Conservation (phyloP, 805 yeast species). For the Yarrowia sp. region DNA sequence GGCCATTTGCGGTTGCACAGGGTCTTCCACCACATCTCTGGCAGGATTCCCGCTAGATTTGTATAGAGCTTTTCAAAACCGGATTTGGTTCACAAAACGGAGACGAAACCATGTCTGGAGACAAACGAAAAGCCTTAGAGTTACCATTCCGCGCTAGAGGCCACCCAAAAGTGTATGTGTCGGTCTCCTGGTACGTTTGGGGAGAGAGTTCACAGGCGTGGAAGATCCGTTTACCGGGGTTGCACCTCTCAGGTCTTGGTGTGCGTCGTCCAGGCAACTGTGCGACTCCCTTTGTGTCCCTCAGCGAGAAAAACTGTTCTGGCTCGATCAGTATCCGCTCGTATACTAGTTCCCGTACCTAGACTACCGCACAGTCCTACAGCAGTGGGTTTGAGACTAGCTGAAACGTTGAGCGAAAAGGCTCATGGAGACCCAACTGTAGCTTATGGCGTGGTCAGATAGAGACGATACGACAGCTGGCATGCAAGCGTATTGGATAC, state of each 20-base stretch:
- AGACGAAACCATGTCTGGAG: background rate
- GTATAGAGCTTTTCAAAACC: background rate
- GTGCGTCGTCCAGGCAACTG: no score
- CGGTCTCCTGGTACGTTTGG: slow-evolving; percentile 18
- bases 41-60: background rate
- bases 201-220: slow-evolving; percentile 7
- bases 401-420: slow-evolving; percentile 4
- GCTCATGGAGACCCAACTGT: no score
- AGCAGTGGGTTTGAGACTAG: slow-evolving; percentile 4
- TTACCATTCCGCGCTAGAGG: background rate
- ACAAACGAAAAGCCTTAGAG: background rate
- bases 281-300: no score
- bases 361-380: background rate
- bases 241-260: no score
- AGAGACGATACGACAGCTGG: slow-evolving; percentile 1
- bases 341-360: slow-evolving; percentile 14
- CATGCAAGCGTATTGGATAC: slow-evolving; percentile 9
- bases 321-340: background rate
- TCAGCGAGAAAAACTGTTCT: no score
- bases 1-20: no score
- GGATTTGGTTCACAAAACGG: background rate
- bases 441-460: background rate
- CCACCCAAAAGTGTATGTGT: slow-evolving; percentile 15
- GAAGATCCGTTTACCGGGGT: background rate
- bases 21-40: no score